Evolutionary conservation across 1,284 basidiomycete genomes (phyloP), one percentile per base, ranked within the genome.

Genomic region (Ustilago hordei): DNA sequence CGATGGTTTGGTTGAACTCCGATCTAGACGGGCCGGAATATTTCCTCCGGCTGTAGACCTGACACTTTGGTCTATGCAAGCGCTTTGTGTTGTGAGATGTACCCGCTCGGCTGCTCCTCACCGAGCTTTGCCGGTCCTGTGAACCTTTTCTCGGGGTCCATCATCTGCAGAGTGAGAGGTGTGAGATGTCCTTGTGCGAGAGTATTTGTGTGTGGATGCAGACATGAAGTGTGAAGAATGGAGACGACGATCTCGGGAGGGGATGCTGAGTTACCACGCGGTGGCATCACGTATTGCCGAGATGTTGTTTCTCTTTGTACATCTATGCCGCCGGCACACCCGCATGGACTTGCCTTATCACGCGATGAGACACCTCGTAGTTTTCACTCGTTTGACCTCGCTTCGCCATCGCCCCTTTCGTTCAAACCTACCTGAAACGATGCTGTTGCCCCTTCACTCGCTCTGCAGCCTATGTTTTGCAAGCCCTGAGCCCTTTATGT

Each of bases 281-380:
- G 9, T 23, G 19, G 23, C 52, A 34, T 53, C 23, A 28, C 23
- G 23, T 28, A 34, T n/a, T 31, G 28, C 28, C 48, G 48, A 50
- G 13, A 19, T 50, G 28, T 12, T 9, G 23, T 28, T 28, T 28
- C 23, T 28, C 31, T 28, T 15, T 35, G 8, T 53, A 19, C 17
- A 9, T 54, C 11, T 54, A 32, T 35, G 53, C 53, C 54, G 54
- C 54, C 54, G 54, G 54, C 54, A 55, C 36, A 39, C 35, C 17
- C 38, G 52, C 52, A 35, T 54, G 52, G 35, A 36, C 34, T 23
- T 35, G 23, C 52, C 52, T 54, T 54, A 57, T 23, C 55, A n/a
- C 55, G 47, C 53, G 55, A 32, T 17, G 17, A 38, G 38, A 7
- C n/a, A 47, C n/a, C 56, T 28, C 45, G 39, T 41, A n/a, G 32